phyloP scores from a whole-genome alignment of 331 rosid genomes.

The Spiraea crenata region DNA sequence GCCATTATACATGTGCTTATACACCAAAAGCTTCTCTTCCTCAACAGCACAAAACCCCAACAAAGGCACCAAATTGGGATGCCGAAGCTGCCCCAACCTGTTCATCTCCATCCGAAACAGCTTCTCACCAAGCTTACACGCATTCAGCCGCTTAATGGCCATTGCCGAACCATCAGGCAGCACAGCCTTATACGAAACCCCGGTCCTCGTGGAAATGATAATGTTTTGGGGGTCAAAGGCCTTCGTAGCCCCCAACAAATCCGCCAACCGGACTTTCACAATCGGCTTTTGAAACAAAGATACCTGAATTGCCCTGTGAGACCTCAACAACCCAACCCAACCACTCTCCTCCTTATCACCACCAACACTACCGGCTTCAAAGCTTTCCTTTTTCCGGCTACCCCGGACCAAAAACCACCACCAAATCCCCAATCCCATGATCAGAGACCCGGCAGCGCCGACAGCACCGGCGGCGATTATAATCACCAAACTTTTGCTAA shows the following conservation, averaged over 20 bases:
- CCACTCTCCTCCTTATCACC: slow-evolving; percentile 24
- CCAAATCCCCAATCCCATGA: slow-evolving; percentile 46
- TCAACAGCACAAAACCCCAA: slow-evolving; percentile 55
- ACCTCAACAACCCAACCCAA: slow-evolving; percentile 46
- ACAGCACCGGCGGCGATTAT: slow-evolving; percentile 50
- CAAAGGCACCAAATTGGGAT: slow-evolving; percentile 60
- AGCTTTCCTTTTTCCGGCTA: slow-evolving; percentile 27
- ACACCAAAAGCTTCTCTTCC: slow-evolving; percentile 60
- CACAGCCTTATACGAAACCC: slow-evolving; percentile 54
- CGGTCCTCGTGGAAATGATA: slow-evolving; percentile 47
- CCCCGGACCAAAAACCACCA: slow-evolving; percentile 51
- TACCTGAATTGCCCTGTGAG: slow-evolving; percentile 48
- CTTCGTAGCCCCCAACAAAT: slow-evolving; percentile 43
- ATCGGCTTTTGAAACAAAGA: slow-evolving; percentile 58
- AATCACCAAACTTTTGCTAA: slow-evolving; percentile 44
- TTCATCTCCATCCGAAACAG: slow-evolving; percentile 51
- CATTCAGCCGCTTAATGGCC: slow-evolving; percentile 42
- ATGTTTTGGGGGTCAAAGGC: slow-evolving; percentile 40
- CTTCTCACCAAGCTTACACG: slow-evolving; percentile 50
- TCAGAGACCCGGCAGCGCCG: slow-evolving; percentile 52
- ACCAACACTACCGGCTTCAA: slow-evolving; percentile 21
- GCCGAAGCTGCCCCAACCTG: slow-evolving; percentile 51
- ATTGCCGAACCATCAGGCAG: slow-evolving; percentile 58
- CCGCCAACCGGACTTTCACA: slow-evolving; percentile 47
- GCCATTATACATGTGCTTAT: slow-evolving; percentile 61